phyloP scores from a whole-genome alignment of 2,329 filamentous ascomycete genomes.

The Bipolaris cookei region DNA sequence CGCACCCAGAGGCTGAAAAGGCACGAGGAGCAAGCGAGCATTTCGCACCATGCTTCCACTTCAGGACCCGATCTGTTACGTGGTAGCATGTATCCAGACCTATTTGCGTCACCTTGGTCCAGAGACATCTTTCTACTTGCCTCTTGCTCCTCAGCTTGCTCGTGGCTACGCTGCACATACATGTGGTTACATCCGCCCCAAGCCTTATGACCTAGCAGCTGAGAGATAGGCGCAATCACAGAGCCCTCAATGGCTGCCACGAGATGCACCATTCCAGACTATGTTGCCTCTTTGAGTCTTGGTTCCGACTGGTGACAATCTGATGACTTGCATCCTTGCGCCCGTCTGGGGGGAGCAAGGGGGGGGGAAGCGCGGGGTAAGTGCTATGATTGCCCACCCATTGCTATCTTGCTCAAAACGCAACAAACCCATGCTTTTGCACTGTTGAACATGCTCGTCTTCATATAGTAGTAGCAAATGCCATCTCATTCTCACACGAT shows the following conservation, averaged over 20 bases:
- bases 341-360: constrained; percentile 12
- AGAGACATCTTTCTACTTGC: not conserved
- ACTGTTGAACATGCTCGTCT: not conserved
- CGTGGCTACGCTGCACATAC: constrained; percentile 11
- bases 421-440: not conserved
- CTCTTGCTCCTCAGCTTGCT: not conserved
- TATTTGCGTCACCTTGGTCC: not conserved
- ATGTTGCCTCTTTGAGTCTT: constrained; percentile 7
- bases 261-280: not conserved
- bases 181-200: constrained; percentile 15
- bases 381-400: constrained; percentile 21
- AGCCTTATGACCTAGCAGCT: constrained; percentile 9
- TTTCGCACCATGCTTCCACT: constrained; percentile 14
- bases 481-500: not conserved
- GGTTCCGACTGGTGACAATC: constrained; percentile 14
- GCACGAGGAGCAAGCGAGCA: constrained; percentile 4
- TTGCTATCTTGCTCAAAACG: constrained; percentile 16
- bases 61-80: constrained; percentile 6
- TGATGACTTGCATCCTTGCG: constrained; percentile 15
- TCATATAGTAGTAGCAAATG: not conserved
- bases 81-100: constrained; percentile 5
- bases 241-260: constrained; percentile 12
- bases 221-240: constrained; percentile 17
- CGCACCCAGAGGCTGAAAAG: constrained; percentile 9
- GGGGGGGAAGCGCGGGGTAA: constrained; percentile 27